Evolutionary conservation across 108 stramenopile genomes (phyloP), one percentile per base, ranked within the genome.

Genomic region (Cyclotella sp.): DNA sequence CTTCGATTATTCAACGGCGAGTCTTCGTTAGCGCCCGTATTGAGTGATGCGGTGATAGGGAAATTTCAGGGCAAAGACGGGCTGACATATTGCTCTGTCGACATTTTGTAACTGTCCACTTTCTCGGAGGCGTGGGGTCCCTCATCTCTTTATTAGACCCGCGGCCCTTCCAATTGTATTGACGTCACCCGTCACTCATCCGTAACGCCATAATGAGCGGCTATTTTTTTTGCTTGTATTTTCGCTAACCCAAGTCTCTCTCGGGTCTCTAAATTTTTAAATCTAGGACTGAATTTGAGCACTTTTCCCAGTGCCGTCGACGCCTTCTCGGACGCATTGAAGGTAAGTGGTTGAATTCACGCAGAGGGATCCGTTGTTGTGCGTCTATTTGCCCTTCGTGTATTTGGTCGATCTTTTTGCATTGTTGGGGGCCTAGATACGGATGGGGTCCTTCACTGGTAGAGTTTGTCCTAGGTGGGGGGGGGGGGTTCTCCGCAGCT

Each of bases 271-370:
- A 42, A 53, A 64, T 26, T 58, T 44, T 29, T 30, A 64, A 40
- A 74, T 42, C 18, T 30, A 74, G 73, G 73, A 19, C 19, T 74
- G 52, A 64, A 43, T 44, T 58, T 74, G 52, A 74, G 63, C 73
- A 54, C 73, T n/a, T 51, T 64, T 11, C 53, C 73, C 19, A 45
- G 22, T 27, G 63, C 57, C 12, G 63, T 46, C 9, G 51, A 64
- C 44, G 15, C 27, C 30, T 74, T 74, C 42, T 54, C 73, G 13
- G 53, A 30, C 22, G 73, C 73, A 63, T 43, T 74, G 51, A 63
- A 74, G 62, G 73, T 74, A 40, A 64, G 73, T 45, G 30, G 39
- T 49, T 16, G 26, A 13, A 59, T 63, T 41, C 29, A 40, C 30
- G 4, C 9, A 1, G 6, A 24, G 3, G 4, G 21, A 9, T 63